Evolutionary conservation across 2,329 filamentous ascomycete species (phyloP).

Genomic region (Aschersonia sp.): DNA sequence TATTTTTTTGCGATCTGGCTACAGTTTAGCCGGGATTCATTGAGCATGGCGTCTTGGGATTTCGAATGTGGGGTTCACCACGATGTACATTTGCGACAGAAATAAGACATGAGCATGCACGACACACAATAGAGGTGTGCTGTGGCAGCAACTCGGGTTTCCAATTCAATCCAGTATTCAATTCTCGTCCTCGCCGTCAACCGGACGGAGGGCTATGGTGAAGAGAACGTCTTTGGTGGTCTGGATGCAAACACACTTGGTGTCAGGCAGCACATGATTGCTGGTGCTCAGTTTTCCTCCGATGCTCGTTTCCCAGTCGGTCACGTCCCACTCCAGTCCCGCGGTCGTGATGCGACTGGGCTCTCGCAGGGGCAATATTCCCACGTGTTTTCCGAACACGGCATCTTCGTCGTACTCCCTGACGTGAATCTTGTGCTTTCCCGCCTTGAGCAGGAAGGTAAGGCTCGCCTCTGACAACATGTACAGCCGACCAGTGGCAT

Average conservation of each 20-base stretch:
- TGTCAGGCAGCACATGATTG: constrained; percentile 53
- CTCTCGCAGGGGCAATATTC: constrained; percentile 75
- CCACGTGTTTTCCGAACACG: constrained; percentile 64
- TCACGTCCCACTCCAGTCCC: constrained; percentile 85
- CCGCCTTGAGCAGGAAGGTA: constrained; percentile 63
- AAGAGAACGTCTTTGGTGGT: constrained; percentile 56
- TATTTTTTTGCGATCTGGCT: no score
- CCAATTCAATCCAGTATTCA: constrained; percentile 2
- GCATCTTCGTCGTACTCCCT: constrained; percentile 31
- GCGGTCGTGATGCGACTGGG: constrained; percentile 62
- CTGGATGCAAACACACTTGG: constrained; percentile 45
- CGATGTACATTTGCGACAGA: neutral
- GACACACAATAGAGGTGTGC: no score
- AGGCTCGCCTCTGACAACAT: constrained; percentile 71
- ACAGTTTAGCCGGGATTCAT: neutral
- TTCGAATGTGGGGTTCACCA: neutral
- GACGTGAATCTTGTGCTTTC: constrained; percentile 54
- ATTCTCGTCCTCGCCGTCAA: constrained; percentile 19
- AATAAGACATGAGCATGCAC: neutral
- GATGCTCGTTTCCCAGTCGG: constrained; percentile 64
- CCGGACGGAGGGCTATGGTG: constrained; percentile 48
- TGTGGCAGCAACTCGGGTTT: no score
- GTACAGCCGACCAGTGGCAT: constrained; percentile 48
- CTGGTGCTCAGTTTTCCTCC: constrained; percentile 65
- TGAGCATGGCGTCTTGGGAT: constrained; percentile 6